phyloP scores from a whole-genome alignment of 176 grass and related monocot species.

The Chloris gayana region DNA sequence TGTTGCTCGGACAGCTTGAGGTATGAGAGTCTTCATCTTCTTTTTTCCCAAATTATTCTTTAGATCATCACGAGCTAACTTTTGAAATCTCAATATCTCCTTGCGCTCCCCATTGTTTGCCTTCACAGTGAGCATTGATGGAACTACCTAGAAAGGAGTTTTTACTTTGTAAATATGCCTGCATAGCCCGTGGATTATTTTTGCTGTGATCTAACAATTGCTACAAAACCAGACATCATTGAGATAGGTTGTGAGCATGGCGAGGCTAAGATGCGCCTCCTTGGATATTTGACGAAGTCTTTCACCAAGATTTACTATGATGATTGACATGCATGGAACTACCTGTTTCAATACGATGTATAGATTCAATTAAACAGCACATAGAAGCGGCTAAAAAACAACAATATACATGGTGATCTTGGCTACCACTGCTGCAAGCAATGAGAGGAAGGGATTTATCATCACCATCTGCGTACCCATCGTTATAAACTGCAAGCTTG shows the following conservation, averaged over 20 bases:
- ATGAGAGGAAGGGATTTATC: slow-evolving; percentile 58
- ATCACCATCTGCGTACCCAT: slow-evolving; percentile 78
- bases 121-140: slow-evolving; percentile 76
- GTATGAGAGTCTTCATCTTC: slow-evolving; percentile 85
- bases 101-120: slow-evolving; percentile 69
- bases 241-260: slow-evolving; percentile 70
- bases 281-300: slow-evolving; percentile 64
- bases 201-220: slow-evolving; percentile 7
- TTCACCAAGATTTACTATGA: slow-evolving; percentile 62
- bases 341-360: slow-evolving; percentile 42
- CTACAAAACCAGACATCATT: slow-evolving; percentile 61
- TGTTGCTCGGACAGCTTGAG: slow-evolving; percentile 59
- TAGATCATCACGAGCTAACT: slow-evolving; percentile 54
- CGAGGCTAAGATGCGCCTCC: slow-evolving; percentile 54
- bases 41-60: slow-evolving; percentile 60
- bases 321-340: slow-evolving; percentile 58
- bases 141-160: slow-evolving; percentile 57
- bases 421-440: slow-evolving; percentile 54
- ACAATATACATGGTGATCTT: slow-evolving; percentile 1
- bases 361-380: slow-evolving; percentile 31
- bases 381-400: slow-evolving; percentile 12
- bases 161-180: slow-evolving; percentile 2
- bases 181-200: background rate
- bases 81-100: slow-evolving; percentile 69
- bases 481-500: slow-evolving; percentile 67